These are phyloP conservation scores for Porcisia deanei DNA, from an alignment of 208 protist species.

Conservation along the genomic window DNA sequence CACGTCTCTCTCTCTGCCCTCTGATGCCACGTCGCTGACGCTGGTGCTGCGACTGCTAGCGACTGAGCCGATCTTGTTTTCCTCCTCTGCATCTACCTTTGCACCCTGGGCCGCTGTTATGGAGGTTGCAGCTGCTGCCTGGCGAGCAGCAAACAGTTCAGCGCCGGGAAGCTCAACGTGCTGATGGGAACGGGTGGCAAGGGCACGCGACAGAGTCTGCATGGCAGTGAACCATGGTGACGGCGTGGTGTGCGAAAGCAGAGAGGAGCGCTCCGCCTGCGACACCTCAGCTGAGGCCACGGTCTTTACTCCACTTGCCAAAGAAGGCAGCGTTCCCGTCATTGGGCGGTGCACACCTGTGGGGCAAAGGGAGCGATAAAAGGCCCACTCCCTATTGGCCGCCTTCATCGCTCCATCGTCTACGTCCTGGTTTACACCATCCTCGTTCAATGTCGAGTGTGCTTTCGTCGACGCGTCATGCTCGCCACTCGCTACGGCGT, in stretches of 20 bases:
- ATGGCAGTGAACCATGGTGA: slow-evolving; percentile 71
- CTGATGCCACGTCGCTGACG: not conserved
- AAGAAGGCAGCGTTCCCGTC: slow-evolving; percentile 78
- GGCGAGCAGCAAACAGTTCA: slow-evolving; percentile 34
- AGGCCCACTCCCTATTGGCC: slow-evolving; percentile 14
- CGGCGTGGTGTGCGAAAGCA: slow-evolving; percentile 28
- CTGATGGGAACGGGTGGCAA: slow-evolving; percentile 34
- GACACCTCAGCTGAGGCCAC: slow-evolving; percentile 10
- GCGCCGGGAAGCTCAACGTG: slow-evolving; percentile 62
- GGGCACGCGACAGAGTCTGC: slow-evolving; percentile 36
- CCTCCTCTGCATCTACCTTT: not conserved
- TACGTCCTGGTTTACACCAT: not conserved
- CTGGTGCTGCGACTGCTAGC: slow-evolving; percentile 14
- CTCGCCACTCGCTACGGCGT: slow-evolving; percentile 29
- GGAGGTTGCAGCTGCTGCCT: slow-evolving; percentile 12
- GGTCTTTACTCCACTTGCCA: slow-evolving; percentile 36
- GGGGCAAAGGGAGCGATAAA: slow-evolving; percentile 30
- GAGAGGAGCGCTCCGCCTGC: not conserved
- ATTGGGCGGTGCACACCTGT: slow-evolving; percentile 63
- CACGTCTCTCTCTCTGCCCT: not conserved
- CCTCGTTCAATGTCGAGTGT: not conserved
- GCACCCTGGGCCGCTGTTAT: not conserved
- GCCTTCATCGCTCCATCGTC: not conserved
- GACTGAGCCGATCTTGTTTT: no score
- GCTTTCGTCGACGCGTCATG: slow-evolving; percentile 4